Evolutionary conservation across 1,284 basidiomycete genomes (phyloP), one percentile per base, ranked within the genome.

Genomic region (Rhodotorula sp.): DNA sequence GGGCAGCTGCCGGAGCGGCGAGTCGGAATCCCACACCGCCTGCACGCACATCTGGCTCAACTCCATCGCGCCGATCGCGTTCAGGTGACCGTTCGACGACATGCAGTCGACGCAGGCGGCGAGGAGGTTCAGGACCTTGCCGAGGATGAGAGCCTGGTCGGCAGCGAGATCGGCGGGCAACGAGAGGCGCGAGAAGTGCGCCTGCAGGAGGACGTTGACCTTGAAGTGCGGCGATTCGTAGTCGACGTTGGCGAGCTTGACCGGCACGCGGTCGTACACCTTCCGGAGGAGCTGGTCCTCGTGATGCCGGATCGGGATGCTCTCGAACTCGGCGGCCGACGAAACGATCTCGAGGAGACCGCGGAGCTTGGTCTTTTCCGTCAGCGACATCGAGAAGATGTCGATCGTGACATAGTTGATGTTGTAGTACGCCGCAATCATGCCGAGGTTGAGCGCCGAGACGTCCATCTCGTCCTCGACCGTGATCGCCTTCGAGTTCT

Each of bases 141-240:
- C 88, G 5, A 99, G 85, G 18, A 99, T 89, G 54, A 91, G 80
- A 0, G 86, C 86, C 82, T 97, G 96, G 81, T 99, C 97, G 10
- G 91, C 90, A 39, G 90, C 92, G 34, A 99, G 88, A 80, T 99
- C 96, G 20, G 94, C 89, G 0, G 95, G 96, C 8, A 99, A 85
- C 62, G 90, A 88, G 52, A 99, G 84, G 18, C 95, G 89, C 10
- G 92, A 92, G 84, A 99, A 99, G 83, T 99, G 96, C 1, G 97
- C 95, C 81, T 99, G 95, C 0, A 99, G 85, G 7, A 99, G 87
- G 31, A 99, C 85, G 88, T 96, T 97, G 0, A 93, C 96, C 85
- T 99, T 99, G 89, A 99, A 97, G 81, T 96, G 90, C 0, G 96
- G 96, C 39, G 91, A 91, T 79, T 93, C 90, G 82, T 93, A 97